Evolutionary conservation across 148 eudicot species (phyloP), one percentile per base, ranked within the genome.

Genomic region (Agrostemma githago): DNA sequence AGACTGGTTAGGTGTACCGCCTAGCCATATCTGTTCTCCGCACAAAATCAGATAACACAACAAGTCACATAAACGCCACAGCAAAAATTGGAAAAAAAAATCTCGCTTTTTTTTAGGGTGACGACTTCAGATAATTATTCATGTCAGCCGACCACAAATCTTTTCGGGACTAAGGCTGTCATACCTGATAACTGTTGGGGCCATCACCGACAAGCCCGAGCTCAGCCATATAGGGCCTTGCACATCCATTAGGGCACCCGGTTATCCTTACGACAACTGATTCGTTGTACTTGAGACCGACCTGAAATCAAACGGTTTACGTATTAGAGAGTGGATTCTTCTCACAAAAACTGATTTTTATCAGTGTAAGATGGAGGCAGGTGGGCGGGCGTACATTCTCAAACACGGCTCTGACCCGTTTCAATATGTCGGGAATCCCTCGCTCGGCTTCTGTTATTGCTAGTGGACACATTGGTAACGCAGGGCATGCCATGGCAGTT

Each of bases 201-300:
- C 99, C 97, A 86, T 95, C 99, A 71, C 99, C 97, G 81, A 92
- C 99, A 71, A 95, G 84, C 76, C 99, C 99, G 66, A 95, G 96
- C 80, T 95, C 99, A 72, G 99, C 99, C 97, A 95, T 90, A 85
- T 95, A 95, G 26, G 98, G 98, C 72, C 98, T 85, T 51, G 99
- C 97, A 87, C 99, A 92, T 34, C 99, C 97, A 76, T 95, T 95
- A 19, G 99, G 99, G 82, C 99, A 95, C 16, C 99, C 99, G 72
- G 99, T 95, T 76, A 89, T 78, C 82, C 99, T 88, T 65, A 92
- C 73, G 17, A 90, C 97, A 70, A 90, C 72, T 66, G 99, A 86
- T 76, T 95, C 97, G 54, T 68, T 84, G 80, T 84, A 86, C 73
- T 82, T 84, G 57, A 95, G 94, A 78, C 99, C 99, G 82, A 95